A percentile compares a stretch with the other conserved stretches of the same genome.
Evolutionary conservation across 1,284 basidiomycete species (phyloP).

Genomic region (Heliocybe sulcata): DNA sequence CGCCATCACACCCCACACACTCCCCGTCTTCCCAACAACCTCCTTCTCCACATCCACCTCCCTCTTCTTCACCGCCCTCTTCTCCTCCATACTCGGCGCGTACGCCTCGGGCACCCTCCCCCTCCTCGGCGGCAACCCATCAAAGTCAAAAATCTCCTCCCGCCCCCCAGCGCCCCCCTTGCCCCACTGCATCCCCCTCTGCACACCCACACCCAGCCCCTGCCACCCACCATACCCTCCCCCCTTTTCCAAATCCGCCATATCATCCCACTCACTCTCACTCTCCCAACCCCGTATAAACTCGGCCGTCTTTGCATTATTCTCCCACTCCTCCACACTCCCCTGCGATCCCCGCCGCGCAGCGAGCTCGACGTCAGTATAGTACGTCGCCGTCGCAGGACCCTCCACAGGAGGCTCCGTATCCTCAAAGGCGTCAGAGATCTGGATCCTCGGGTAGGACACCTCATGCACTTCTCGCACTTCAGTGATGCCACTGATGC

Average conservation of each 20-base stretch:
- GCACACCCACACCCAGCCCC: neutral
- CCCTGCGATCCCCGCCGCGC: neutral
- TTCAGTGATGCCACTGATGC: neutral
- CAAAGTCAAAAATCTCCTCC: conserved; percentile 3
- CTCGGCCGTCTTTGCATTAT: neutral
- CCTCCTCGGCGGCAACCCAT: conserved; percentile 1
- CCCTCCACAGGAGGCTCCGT: neutral
- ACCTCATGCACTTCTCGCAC: neutral
- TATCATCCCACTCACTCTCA: neutral
- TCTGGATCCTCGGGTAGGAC: neutral
- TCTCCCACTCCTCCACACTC: neutral
- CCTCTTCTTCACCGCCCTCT: neutral
- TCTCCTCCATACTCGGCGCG: neutral
- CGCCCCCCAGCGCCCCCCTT: neutral
- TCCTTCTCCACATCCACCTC: neutral
- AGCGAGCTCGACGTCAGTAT: neutral
- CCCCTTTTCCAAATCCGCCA: conserved; percentile 2
- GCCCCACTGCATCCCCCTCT: neutral
- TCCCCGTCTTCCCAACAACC: neutral
- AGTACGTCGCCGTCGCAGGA: neutral
- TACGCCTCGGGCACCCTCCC: neutral
- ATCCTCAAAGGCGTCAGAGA: neutral
- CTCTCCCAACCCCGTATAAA: neutral
- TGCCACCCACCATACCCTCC: neutral
- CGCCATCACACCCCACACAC: neutral